Evolutionary conservation across 805 yeast genomes (phyloP).

Genomic region (Lachancea fermentati): DNA sequence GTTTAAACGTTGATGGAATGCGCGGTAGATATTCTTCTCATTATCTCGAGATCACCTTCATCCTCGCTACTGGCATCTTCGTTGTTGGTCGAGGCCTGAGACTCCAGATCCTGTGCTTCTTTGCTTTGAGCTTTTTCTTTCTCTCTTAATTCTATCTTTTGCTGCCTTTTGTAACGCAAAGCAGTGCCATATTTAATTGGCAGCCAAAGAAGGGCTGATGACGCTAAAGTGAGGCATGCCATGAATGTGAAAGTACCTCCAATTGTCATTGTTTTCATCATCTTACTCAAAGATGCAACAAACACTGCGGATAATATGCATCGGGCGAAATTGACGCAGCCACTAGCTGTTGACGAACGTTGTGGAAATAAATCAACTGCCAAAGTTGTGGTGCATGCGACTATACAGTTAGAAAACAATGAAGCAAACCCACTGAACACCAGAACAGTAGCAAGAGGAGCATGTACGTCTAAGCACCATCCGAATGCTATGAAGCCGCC

Average conservation of each 20-base stretch:
- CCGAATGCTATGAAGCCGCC: slow-evolving; percentile 51
- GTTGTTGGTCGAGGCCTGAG: not conserved
- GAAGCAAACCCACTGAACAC: slow-evolving; percentile 55
- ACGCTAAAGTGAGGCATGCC: slow-evolving; percentile 41
- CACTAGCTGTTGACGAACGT: slow-evolving; percentile 66
- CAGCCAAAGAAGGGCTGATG: slow-evolving; percentile 21
- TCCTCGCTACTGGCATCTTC: not conserved
- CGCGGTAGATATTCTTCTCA: slow-evolving; percentile 2
- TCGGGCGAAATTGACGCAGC: slow-evolving; percentile 65
- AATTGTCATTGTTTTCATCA: slow-evolving; percentile 50
- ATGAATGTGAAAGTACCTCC: slow-evolving; percentile 80
- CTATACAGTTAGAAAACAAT: slow-evolving; percentile 49
- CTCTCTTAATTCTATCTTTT: slow-evolving; percentile 1
- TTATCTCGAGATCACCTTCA: not conserved
- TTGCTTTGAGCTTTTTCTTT: too few species aligned
- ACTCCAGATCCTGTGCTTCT: not conserved
- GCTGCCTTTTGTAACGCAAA: too few species aligned
- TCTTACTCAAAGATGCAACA: slow-evolving; percentile 57
- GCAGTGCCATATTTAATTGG: slow-evolving; percentile 31
- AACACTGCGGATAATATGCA: slow-evolving; percentile 70
- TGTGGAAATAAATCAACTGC: slow-evolving; percentile 73
- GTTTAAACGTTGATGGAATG: slow-evolving; percentile 1
- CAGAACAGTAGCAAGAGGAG: slow-evolving; percentile 49
- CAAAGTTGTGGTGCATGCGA: slow-evolving; percentile 57
- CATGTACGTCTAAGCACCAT: slow-evolving; percentile 57